A percentile compares a stretch with the other conserved stretches of the same genome.
phyloP scores from a whole-genome alignment of 306 rosid species.

The Cucumis sativus region DNA sequence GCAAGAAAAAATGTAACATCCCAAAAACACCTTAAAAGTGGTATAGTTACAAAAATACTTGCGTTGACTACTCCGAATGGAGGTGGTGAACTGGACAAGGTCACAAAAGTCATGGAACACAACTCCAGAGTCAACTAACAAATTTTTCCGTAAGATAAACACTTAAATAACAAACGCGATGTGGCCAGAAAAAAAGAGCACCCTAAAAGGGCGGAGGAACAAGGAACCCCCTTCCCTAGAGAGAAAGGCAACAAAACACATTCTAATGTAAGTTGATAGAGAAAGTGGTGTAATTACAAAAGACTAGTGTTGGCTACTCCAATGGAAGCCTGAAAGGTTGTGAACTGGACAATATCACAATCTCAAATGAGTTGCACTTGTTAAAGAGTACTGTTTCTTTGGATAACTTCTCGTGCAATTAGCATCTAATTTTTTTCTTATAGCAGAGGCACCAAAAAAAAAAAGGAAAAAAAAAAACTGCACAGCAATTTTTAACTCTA shows the following conservation, averaged over 20 bases:
- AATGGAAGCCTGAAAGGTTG: not conserved
- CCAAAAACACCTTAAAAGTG: not conserved
- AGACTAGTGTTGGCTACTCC: not conserved
- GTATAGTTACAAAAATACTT: not conserved
- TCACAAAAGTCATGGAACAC: not conserved
- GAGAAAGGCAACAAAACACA: not conserved
- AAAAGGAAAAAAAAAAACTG: not conserved
- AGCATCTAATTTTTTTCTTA: not conserved
- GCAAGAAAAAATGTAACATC: not conserved
- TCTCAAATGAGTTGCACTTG: not conserved
- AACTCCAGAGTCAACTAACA: not conserved
- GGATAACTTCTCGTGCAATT: not conserved
- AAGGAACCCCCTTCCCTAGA: not conserved
- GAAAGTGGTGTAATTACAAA: not conserved
- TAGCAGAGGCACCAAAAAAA: not conserved
- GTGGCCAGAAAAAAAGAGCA: not conserved
- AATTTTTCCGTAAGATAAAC: not conserved
- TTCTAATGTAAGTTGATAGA: not conserved
- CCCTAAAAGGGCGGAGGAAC: not conserved
- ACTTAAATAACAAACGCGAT: not conserved
- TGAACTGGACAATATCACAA: not conserved
- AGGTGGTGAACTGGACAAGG: not conserved
- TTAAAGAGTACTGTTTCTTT: not conserved
- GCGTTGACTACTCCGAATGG: not conserved
- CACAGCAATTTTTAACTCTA: not conserved